These are phyloP conservation scores for Sarcomyxa edulis DNA, from an alignment of 768 basidiomycete species.

Conservation along the genomic window DNA sequence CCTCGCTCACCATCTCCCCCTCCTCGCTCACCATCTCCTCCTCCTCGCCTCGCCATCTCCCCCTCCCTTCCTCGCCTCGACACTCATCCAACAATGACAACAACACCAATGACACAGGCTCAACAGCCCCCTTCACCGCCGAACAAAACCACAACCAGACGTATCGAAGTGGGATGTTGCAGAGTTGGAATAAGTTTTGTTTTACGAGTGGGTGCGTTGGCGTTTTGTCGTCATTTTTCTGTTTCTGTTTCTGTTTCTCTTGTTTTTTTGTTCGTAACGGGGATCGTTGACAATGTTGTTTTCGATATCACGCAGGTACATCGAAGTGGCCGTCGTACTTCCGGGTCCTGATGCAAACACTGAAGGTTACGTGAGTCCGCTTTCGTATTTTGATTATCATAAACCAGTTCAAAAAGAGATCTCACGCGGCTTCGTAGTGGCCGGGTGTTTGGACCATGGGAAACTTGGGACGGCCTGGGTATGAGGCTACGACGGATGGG, in stretches of 20 bases:
- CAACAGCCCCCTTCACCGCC: slow-evolving; percentile 40
- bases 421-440: slow-evolving; percentile 41
- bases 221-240: too few relatives aligned
- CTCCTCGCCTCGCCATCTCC: neutral
- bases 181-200: slow-evolving; percentile 90
- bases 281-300: too few relatives aligned
- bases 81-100: too few relatives aligned
- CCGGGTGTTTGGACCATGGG: slow-evolving; percentile 89
- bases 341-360: slow-evolving; percentile 55
- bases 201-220: slow-evolving; percentile 75
- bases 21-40: too few relatives aligned
- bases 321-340: slow-evolving; percentile 60
- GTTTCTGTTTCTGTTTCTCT: too few relatives aligned
- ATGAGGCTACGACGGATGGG: slow-evolving; percentile 74
- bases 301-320: too few relatives aligned
- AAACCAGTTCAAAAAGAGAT: too few relatives aligned
- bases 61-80: neutral
- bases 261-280: too few relatives aligned
- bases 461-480: slow-evolving; percentile 80
- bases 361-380: slow-evolving; percentile 37
- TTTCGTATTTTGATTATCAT: slow-evolving; percentile 1
- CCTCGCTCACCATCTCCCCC: too few relatives aligned
- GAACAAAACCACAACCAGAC: slow-evolving; percentile 50
- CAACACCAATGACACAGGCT: slow-evolving; percentile 24
- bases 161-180: slow-evolving; percentile 76